phyloP scores from a whole-genome alignment of 2,329 filamentous ascomycete species.

The Pseudogymnoascus pannorum region DNA sequence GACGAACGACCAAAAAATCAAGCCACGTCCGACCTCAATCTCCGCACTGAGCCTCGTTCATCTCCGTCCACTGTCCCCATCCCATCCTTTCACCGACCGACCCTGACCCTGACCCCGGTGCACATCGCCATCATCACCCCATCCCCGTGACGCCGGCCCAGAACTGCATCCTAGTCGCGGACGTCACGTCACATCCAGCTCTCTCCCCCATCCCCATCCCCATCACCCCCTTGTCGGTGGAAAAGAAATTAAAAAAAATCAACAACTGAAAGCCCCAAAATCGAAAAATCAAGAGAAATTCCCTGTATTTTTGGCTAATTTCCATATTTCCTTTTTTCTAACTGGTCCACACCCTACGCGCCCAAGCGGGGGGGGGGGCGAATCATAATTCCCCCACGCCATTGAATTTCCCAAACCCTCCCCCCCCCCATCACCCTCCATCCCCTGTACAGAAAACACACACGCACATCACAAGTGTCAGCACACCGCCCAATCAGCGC shows the following conservation, averaged over 20 bases:
- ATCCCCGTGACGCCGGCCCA: not conserved
- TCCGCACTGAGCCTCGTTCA: not conserved
- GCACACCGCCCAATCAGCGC: not conserved
- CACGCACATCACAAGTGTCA: too few species aligned
- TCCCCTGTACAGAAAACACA: not conserved
- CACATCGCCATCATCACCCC: too few species aligned
- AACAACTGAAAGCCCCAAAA: too few species aligned
- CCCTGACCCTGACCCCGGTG: not conserved
- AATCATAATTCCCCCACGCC: not conserved
- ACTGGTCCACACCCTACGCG: not conserved
- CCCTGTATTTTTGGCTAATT: not conserved
- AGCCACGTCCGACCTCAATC: too few species aligned
- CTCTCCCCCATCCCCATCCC: not conserved
- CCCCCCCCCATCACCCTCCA: too few species aligned
- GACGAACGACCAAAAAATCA: too few species aligned
- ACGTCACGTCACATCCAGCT: not conserved
- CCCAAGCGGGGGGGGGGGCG: not conserved
- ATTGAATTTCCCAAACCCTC: too few species aligned
- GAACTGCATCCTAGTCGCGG: not conserved
- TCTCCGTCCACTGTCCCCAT: not conserved
- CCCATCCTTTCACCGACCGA: not conserved
- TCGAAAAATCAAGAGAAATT: too few species aligned
- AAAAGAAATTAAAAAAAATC: not conserved
- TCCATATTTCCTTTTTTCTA: not conserved
- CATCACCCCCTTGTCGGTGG: too few species aligned